These are phyloP conservation scores for Solanum rostratum DNA, from an alignment of 257 asterid species.

Conservation along the genomic window DNA sequence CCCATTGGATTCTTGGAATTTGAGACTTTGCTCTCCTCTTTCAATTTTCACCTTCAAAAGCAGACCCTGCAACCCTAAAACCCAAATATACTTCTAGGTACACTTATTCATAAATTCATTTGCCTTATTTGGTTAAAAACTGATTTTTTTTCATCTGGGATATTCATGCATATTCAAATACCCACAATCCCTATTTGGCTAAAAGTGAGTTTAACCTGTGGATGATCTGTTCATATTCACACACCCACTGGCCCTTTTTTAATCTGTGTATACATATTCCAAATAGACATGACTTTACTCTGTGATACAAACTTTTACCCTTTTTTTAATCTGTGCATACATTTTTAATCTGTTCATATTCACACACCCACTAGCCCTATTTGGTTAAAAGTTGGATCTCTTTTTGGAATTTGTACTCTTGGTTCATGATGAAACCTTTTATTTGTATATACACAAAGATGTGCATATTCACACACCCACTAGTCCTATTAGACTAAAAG, in stretches of 20 bases:
- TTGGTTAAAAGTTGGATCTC: background rate
- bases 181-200: background rate
- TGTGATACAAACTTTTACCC: too few species aligned
- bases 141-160: background rate
- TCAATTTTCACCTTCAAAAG: background rate
- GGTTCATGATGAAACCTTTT: background rate
- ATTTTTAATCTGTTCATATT: background rate
- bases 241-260: background rate
- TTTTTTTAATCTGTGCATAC: background rate
- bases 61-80: background rate
- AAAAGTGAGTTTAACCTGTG: background rate
- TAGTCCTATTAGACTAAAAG: background rate
- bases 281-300: too few species aligned
- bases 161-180: background rate
- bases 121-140: background rate
- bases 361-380: background rate
- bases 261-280: too few species aligned
- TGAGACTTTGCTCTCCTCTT: background rate
- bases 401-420: background rate
- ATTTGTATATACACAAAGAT: background rate
- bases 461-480: background rate
- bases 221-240: background rate
- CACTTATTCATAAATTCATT: background rate
- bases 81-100: background rate
- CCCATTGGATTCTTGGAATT: background rate